Evolutionary conservation across 2,329 filamentous ascomycete genomes (phyloP).

Genomic region (Orbilia oligospora): DNA sequence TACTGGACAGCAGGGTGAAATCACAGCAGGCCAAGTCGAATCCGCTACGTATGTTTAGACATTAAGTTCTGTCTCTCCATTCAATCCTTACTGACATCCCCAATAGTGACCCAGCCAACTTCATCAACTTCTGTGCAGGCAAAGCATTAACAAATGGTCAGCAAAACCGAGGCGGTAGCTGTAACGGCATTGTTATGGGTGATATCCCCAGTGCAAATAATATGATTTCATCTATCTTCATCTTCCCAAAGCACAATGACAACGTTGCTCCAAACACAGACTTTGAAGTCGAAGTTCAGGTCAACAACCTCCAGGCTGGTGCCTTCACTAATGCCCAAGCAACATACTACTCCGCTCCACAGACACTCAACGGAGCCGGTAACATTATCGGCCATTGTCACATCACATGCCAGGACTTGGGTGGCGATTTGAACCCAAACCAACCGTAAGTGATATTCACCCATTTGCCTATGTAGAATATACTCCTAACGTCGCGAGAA

Average conservation of each 20-base stretch:
- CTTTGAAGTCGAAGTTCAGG: slow-evolving; percentile 71
- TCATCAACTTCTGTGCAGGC: slow-evolving; percentile 74
- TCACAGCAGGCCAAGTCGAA: slow-evolving; percentile 66
- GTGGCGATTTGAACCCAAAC: slow-evolving; percentile 66
- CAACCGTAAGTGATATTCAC: slow-evolving; percentile 64
- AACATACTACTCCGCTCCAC: slow-evolving; percentile 73
- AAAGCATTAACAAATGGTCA: slow-evolving; percentile 72
- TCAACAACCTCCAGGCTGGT: slow-evolving; percentile 71
- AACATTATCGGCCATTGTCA: slow-evolving; percentile 70
- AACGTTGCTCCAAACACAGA: slow-evolving; percentile 67
- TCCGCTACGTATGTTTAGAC: slow-evolving; percentile 68
- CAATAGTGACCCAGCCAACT: slow-evolving; percentile 71
- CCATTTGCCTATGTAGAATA: neutral
- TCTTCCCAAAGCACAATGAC: slow-evolving; percentile 68
- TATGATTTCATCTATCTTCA: slow-evolving; percentile 73
- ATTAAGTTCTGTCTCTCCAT: neutral
- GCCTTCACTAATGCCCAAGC: slow-evolving; percentile 72
- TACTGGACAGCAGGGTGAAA: slow-evolving; percentile 67
- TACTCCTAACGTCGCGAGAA: slow-evolving; percentile 10
- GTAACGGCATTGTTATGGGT: slow-evolving; percentile 75
- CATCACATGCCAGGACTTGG: slow-evolving; percentile 71
- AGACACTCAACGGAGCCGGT: slow-evolving; percentile 69
- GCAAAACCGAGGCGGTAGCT: slow-evolving; percentile 71
- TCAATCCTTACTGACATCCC: neutral
- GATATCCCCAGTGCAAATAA: slow-evolving; percentile 70